Conservation (phyloP, 2,329 filamentous ascomycete species). For the Botrytis fabae region DNA sequence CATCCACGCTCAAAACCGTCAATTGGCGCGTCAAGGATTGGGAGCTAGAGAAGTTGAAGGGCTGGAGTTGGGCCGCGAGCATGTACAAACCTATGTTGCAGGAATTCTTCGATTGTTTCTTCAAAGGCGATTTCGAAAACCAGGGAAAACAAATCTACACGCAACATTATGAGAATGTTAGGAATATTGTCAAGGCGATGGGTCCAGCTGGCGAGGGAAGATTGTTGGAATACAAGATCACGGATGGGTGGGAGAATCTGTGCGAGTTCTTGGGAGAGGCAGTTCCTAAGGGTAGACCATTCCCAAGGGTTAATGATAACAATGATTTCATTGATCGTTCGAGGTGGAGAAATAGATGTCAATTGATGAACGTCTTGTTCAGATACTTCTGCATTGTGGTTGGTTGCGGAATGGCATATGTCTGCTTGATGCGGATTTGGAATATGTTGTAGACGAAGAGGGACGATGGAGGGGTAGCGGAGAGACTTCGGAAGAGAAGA, state of each 20-base stretch:
- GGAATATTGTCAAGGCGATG: not conserved
- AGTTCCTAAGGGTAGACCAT: slow-evolving; percentile 23
- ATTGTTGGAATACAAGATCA: slow-evolving; percentile 28
- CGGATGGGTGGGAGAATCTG: slow-evolving; percentile 29
- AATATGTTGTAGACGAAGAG: slow-evolving; percentile 3
- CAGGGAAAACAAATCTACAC: slow-evolving; percentile 18
- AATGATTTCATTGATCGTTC: slow-evolving; percentile 22
- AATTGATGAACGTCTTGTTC: slow-evolving; percentile 19
- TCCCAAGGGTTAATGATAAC: slow-evolving; percentile 19
- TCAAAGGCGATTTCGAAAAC: slow-evolving; percentile 15
- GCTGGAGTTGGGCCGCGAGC: slow-evolving; percentile 19
- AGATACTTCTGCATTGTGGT: slow-evolving; percentile 16
- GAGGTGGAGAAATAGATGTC: slow-evolving; percentile 21
- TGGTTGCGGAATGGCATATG: not conserved
- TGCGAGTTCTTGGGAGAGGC: slow-evolving; percentile 29
- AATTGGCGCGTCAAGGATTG: slow-evolving; percentile 22
- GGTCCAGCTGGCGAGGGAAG: slow-evolving; percentile 7
- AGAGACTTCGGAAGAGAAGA: not conserved
- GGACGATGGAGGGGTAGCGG: not conserved
- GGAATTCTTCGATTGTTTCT: slow-evolving; percentile 21
- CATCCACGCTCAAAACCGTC: slow-evolving; percentile 20
- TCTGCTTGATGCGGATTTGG: slow-evolving; percentile 20
- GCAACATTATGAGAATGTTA: slow-evolving; percentile 20
- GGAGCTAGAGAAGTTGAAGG: slow-evolving; percentile 14
- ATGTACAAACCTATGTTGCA: slow-evolving; percentile 24